Conservation (phyloP, 2,329 filamentous ascomycete genomes). For the Spiromastix sp. region DNA sequence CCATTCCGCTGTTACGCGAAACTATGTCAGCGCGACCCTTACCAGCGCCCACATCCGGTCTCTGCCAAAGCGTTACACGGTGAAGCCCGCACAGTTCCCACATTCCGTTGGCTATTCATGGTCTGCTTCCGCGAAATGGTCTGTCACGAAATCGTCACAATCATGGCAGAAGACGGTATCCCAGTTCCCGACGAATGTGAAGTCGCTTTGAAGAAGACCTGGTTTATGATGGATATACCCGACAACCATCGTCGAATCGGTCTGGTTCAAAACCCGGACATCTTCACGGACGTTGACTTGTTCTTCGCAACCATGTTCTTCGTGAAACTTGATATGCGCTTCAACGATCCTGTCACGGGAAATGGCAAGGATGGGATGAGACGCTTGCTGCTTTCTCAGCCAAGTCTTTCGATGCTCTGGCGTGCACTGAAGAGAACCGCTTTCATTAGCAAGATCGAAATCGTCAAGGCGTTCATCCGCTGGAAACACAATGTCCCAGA, state of each 20-base stretch:
- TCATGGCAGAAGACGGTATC: conserved; percentile 49
- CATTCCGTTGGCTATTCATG: conserved; percentile 59
- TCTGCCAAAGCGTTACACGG: conserved; percentile 21
- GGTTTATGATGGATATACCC: conserved; percentile 60
- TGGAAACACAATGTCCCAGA: conserved; percentile 41
- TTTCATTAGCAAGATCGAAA: conserved; percentile 41
- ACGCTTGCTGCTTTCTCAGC: conserved; percentile 51
- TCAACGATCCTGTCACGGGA: conserved; percentile 53
- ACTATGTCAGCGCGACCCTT: conserved; percentile 52
- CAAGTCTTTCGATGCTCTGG: conserved; percentile 47
- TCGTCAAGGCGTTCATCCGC: conserved; percentile 47
- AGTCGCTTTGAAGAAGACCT: conserved; percentile 52
- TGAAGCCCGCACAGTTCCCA: conserved; percentile 45
- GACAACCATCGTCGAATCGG: conserved; percentile 45
- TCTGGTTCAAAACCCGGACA: conserved; percentile 41
- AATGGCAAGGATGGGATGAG: conserved; percentile 42
- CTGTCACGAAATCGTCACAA: conserved; percentile 52
- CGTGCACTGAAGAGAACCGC: conserved; percentile 48
- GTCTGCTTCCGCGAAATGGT: conserved; percentile 48
- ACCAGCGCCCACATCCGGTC: conserved; percentile 28
- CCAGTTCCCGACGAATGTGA: conserved; percentile 42
- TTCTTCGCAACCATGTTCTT: conserved; percentile 55
- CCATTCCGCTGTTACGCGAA: conserved; percentile 49
- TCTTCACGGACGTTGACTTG: conserved; percentile 53
- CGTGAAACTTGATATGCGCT: conserved; percentile 60